Evolutionary conservation across 83 land plant species (phyloP).

Genomic region (Diphasiastrum complanatum): DNA sequence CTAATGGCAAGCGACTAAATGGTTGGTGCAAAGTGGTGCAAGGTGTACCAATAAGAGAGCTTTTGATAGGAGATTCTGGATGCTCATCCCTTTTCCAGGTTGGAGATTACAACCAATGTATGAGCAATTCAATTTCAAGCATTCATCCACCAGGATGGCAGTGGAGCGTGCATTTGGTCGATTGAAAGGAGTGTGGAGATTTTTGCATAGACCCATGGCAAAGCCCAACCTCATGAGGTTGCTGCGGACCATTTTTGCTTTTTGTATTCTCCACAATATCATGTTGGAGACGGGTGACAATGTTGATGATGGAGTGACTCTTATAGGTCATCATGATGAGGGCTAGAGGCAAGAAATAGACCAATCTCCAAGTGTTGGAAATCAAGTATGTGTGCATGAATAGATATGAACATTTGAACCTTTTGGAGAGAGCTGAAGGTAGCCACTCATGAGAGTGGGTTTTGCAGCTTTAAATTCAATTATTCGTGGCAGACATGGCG

Average conservation of each 20-base stretch:
- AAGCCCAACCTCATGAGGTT: background rate
- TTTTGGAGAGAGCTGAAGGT: too few relatives aligned
- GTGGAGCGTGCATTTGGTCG: conserved; percentile 6
- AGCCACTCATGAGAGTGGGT: too few relatives aligned
- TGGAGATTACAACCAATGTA: background rate
- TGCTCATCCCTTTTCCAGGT: background rate
- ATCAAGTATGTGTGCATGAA: too few relatives aligned
- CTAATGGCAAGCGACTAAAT: background rate
- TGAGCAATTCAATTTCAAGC: background rate
- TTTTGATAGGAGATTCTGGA: too few relatives aligned
- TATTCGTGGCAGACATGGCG: too few relatives aligned
- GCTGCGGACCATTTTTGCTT: background rate
- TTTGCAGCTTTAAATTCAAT: too few relatives aligned
- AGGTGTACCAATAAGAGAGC: too few relatives aligned
- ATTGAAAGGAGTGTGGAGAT: background rate
- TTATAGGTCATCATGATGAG: too few relatives aligned
- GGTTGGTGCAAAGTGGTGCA: background rate
- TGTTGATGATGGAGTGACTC: background rate
- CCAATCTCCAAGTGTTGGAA: too few relatives aligned
- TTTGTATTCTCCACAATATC: background rate
- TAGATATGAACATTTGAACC: too few relatives aligned
- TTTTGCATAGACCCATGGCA: background rate
- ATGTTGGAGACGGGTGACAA: background rate
- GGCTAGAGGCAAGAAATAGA: too few relatives aligned
- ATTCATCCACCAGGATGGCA: conserved; percentile 5